Percentiles rank a stretch among this genome's conserved stretches.
phyloP scores from a whole-genome alignment of 2,329 filamentous ascomycete species.

The Alternaria infectoria region DNA sequence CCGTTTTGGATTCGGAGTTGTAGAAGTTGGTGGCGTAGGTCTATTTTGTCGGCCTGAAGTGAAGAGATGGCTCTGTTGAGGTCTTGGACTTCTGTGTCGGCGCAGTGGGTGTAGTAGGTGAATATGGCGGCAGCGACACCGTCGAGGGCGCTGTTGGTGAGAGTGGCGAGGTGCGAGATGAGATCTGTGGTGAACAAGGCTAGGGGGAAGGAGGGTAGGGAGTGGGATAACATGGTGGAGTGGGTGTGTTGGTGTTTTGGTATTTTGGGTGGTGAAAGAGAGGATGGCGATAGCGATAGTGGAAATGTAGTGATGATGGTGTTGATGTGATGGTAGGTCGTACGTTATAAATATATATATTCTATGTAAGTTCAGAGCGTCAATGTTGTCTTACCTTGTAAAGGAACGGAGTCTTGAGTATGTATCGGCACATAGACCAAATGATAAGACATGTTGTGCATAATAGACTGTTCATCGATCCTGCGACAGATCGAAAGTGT shows the following conservation, averaged over 20 bases:
- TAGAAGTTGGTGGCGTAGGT: neutral
- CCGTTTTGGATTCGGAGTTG: neutral
- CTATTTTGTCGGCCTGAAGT: neutral
- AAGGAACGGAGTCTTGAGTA: neutral
- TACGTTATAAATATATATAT: neutral
- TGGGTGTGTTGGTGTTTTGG: neutral
- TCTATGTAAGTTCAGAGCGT: neutral
- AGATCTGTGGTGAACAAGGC: neutral
- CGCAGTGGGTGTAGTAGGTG: neutral
- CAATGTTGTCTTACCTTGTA: neutral
- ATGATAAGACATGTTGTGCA: neutral
- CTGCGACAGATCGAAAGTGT: neutral
- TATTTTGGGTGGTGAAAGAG: neutral
- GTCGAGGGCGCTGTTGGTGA: neutral
- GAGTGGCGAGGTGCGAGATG: neutral
- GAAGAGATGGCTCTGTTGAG: neutral
- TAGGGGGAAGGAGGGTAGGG: neutral
- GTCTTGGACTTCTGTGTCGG: neutral
- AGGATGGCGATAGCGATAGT: neutral
- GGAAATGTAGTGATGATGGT: neutral
- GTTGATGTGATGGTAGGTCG: neutral
- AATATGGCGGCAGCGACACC: accelerated
- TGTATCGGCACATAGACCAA: neutral
- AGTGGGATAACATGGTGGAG: neutral
- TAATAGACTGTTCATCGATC: neutral